These are phyloP conservation scores for Thelonectria blattea DNA, from an alignment of 2,329 filamentous ascomycete species.

Conservation along the genomic window DNA sequence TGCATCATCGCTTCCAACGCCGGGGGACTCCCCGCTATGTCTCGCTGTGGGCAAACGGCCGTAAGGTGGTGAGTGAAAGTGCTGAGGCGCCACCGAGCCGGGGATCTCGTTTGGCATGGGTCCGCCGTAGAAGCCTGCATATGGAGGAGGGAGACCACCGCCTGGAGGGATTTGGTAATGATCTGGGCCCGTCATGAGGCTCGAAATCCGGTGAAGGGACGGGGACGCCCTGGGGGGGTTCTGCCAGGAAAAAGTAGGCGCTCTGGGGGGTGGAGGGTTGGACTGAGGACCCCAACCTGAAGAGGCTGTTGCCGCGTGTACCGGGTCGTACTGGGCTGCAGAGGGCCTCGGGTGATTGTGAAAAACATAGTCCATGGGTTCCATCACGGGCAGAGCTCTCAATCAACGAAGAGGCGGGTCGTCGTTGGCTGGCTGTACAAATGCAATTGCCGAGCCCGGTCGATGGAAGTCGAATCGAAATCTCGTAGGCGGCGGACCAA, in stretches of 20 bases:
- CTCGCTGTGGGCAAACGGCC: not conserved
- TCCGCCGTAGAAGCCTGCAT: slow-evolving; percentile 26
- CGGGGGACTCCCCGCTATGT: not conserved
- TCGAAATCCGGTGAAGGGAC: slow-evolving; percentile 27
- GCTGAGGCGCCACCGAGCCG: slow-evolving; percentile 22
- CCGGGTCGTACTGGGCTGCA: slow-evolving; percentile 36
- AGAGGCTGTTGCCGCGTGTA: slow-evolving; percentile 35
- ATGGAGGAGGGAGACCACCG: slow-evolving; percentile 33
- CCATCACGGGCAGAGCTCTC: slow-evolving; percentile 30
- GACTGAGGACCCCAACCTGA: slow-evolving; percentile 37
- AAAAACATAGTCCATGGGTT: slow-evolving; percentile 38
- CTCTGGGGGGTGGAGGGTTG: slow-evolving; percentile 25
- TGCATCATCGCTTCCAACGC: slow-evolving; percentile 23
- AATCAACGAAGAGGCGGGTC: not conserved
- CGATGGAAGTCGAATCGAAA: slow-evolving; percentile 6
- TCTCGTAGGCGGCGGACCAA: slow-evolving; percentile 6
- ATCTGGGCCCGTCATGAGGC: slow-evolving; percentile 26
- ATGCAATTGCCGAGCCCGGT: not conserved
- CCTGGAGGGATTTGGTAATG: slow-evolving; percentile 28
- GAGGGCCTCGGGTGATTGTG: slow-evolving; percentile 30
- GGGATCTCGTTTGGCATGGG: slow-evolving; percentile 23
- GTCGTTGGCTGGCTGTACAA: not conserved
- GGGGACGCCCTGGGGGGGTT: slow-evolving; percentile 27
- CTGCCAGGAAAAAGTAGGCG: slow-evolving; percentile 34
- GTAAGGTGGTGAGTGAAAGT: slow-evolving; percentile 18